A percentile compares a stretch with the other conserved stretches of the same genome.
These are phyloP conservation scores for Paralagenidium karlingii DNA, from an alignment of 352 stramenopile genomes.

Conservation along the genomic window DNA sequence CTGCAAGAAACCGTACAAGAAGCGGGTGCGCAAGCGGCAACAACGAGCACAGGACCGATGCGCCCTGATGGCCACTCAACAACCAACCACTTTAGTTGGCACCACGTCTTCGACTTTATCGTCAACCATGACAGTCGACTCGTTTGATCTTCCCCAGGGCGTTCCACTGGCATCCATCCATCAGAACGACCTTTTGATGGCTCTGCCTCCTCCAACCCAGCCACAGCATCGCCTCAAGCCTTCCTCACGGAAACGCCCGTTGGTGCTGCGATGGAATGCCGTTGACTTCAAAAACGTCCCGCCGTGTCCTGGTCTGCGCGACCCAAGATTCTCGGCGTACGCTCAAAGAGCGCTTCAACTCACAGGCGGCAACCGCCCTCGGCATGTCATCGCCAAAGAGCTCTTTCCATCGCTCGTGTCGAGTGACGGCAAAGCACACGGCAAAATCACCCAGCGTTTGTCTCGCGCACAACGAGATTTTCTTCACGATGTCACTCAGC, in stretches of 20 bases:
- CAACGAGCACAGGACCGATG: no score
- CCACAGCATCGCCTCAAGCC: no score
- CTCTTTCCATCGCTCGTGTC: constrained; percentile 52
- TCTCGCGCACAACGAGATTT: constrained; percentile 28
- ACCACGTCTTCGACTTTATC: no score
- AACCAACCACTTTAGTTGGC: no score
- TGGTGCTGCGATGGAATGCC: constrained; percentile 38
- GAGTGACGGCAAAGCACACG: constrained; percentile 3
- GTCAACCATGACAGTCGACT: no score
- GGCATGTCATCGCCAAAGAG: constrained; percentile 53
- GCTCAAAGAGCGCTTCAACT: constrained; percentile 41
- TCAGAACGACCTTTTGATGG: no score
- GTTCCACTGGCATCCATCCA: no score
- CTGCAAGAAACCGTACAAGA: constrained; percentile 22
- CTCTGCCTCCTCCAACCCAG: no score
- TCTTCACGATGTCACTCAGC: constrained; percentile 61
- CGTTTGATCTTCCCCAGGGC: no score
- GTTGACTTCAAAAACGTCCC: constrained; percentile 20
- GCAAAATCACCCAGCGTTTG: constrained; percentile 2
- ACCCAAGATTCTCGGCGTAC: constrained; percentile 35
- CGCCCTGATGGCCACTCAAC: no score
- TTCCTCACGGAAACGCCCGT: no score
- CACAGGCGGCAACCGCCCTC: constrained; percentile 44
- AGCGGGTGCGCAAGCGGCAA: no score
- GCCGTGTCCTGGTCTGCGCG: constrained; percentile 53